Evolutionary conservation across 139 green algal genomes (phyloP).

Genomic region (Chlamydomonas incerta): DNA sequence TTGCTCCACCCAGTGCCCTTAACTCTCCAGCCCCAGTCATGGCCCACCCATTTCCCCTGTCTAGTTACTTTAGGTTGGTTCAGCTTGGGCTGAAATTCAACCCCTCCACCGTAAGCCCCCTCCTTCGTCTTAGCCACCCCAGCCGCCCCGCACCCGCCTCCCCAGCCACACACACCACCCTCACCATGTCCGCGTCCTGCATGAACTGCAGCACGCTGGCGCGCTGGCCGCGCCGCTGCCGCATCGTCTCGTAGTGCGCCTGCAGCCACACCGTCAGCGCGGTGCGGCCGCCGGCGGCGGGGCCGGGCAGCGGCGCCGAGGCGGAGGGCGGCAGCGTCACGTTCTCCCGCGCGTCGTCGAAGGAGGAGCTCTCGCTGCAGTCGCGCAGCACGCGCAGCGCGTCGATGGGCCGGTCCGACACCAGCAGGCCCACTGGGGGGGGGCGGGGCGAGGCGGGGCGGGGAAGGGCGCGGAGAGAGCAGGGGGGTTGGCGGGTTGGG

Average conservation of each 20-base stretch:
- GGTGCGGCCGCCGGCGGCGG: background rate
- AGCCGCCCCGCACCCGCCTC: background rate
- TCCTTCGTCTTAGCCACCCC: background rate
- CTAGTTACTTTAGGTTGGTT: no score
- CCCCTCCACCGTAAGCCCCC: no score
- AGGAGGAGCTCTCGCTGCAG: slow-evolving; percentile 12
- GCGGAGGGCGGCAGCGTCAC: slow-evolving; percentile 7
- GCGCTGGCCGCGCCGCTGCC: background rate
- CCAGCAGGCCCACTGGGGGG: slow-evolving; percentile 15
- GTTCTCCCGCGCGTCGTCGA: background rate
- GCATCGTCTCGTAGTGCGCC: background rate
- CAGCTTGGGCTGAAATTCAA: no score
- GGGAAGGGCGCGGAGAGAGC: no score
- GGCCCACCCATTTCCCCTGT: no score
- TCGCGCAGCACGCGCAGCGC: slow-evolving; percentile 24
- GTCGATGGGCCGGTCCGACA: slow-evolving; percentile 26
- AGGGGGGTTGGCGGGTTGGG: no score
- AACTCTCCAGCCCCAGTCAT: no score
- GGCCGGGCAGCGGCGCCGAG: slow-evolving; percentile 1
- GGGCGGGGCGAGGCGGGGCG: background rate
- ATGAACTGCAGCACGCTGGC: slow-evolving; percentile 17
- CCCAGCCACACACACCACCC: background rate
- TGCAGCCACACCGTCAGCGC: slow-evolving; percentile 27
- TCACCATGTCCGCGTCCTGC: slow-evolving; percentile 21
- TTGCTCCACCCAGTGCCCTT: no score